Percentiles rank a stretch among this genome's conserved stretches.
phyloP scores from a whole-genome alignment of 257 asterid genomes.

The Lavandula angustifolia region DNA sequence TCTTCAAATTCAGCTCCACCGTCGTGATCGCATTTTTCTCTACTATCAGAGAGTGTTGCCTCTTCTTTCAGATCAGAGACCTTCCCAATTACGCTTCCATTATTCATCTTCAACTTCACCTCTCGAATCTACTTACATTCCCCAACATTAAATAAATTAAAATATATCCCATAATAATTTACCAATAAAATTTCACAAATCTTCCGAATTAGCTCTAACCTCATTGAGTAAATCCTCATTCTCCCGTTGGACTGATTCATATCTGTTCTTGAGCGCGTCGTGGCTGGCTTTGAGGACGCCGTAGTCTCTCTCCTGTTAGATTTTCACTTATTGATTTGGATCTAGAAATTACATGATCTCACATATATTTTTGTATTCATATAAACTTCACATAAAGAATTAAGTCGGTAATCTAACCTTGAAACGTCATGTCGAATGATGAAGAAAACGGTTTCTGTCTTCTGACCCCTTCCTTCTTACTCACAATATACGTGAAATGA shows the following conservation, averaged over 20 bases:
- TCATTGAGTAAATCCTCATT: conserved; percentile 63
- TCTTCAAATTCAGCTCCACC: conserved; percentile 44
- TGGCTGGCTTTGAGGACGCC: conserved; percentile 66
- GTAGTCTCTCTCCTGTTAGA: conserved; percentile 85
- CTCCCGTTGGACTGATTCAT: conserved; percentile 52
- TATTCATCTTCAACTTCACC: conserved; percentile 55
- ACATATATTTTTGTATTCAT: no score
- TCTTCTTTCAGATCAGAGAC: conserved; percentile 52
- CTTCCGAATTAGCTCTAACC: conserved; percentile 34
- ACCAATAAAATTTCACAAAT: no score
- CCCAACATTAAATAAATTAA: no score
- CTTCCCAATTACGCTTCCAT: conserved; percentile 21
- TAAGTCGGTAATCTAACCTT: no score
- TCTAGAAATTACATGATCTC: no score
- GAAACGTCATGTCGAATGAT: no score
- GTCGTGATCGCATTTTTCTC: conserved; percentile 36
- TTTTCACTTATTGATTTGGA: no score
- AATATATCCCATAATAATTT: no score
- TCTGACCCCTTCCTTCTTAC: no score
- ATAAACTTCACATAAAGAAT: no score
- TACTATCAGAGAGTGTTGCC: conserved; percentile 51
- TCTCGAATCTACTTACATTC: conserved; percentile 27
- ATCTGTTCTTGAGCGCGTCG: conserved; percentile 65
- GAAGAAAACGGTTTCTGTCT: no score
- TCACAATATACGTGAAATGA: no score